These are phyloP conservation scores for Chrysanthemum lavandulifolium DNA, from an alignment of 129 eudicot species.

Conservation along the genomic window DNA sequence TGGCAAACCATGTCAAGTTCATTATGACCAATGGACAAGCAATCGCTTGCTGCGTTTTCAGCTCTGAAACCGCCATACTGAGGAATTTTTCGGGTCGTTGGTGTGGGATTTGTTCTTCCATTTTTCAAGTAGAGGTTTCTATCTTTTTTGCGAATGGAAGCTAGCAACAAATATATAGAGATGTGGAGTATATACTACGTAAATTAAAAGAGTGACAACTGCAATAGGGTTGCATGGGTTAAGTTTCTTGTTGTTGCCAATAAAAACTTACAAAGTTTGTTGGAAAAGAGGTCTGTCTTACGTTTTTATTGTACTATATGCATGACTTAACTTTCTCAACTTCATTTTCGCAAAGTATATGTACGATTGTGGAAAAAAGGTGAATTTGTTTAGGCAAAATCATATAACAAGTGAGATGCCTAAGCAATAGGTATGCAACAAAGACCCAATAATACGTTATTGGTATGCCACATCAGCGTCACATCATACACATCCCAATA, in stretches of 20 bases:
- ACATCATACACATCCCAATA: no score
- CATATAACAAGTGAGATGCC: neutral
- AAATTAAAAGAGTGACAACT: conserved; percentile 11
- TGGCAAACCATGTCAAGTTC: conserved; percentile 80
- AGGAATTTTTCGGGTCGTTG: conserved; percentile 28
- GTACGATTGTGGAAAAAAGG: neutral
- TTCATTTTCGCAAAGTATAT: neutral
- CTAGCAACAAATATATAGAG: conserved; percentile 5
- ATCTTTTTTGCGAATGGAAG: conserved; percentile 9
- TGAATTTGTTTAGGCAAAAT: neutral
- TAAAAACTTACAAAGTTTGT: conserved; percentile 17
- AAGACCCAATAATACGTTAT: no score
- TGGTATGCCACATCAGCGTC: no score
- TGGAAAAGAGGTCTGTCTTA: conserved; percentile 8
- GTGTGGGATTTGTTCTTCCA: conserved; percentile 31
- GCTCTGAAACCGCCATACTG: conserved; percentile 41
- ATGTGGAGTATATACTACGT: neutral
- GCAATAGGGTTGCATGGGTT: conserved; percentile 35
- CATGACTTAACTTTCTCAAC: neutral
- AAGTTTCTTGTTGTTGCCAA: conserved; percentile 25
- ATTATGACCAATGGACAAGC: conserved; percentile 55
- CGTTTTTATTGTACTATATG: conserved; percentile 10
- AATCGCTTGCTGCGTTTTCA: conserved; percentile 56
- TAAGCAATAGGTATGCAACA: no score
- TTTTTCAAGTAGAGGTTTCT: neutral